Percentiles rank a stretch among this genome's conserved stretches.
phyloP scores from a whole-genome alignment of 116 monocot genomes.

The Iris pallida region DNA sequence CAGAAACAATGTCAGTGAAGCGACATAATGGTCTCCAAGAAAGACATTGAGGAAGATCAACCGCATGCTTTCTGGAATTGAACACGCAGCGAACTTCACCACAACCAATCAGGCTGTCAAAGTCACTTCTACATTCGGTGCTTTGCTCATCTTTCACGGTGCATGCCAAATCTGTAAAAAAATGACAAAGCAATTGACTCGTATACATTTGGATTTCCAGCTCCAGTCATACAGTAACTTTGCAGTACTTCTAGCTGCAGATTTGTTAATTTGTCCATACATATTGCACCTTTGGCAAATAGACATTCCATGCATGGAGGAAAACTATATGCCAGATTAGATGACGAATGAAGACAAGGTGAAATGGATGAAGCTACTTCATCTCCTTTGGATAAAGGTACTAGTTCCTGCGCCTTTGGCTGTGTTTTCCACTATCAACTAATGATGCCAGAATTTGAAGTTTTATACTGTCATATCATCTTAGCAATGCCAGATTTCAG shows the following conservation, averaged over 20 bases:
- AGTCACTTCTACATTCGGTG: not conserved
- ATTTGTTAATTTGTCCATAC: constrained; percentile 29
- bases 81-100: constrained; percentile 17
- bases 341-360: constrained; percentile 6
- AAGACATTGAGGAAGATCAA: constrained; percentile 4
- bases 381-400: not conserved
- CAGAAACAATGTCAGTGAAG: constrained; percentile 54
- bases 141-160: not conserved
- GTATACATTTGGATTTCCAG: constrained; percentile 1
- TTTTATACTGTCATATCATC: too few relatives aligned
- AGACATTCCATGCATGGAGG: constrained; percentile 51
- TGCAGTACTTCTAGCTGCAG: constrained; percentile 47
- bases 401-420: too few relatives aligned
- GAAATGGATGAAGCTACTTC: not conserved
- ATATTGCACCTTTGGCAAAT: constrained; percentile 41
- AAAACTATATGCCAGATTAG: constrained; percentile 4
- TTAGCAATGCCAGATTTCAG: too few relatives aligned
- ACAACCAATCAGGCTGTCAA: constrained; percentile 9
- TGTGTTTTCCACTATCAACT: too few relatives aligned
- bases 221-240: constrained; percentile 14
- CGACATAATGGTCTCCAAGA: constrained; percentile 25
- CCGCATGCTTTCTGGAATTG: constrained; percentile 9
- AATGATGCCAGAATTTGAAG: too few relatives aligned
- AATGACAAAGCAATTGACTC: not conserved
- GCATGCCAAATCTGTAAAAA: not conserved